phyloP scores from a whole-genome alignment of 768 basidiomycete species.

The Hygrophoropsis aurantiaca region DNA sequence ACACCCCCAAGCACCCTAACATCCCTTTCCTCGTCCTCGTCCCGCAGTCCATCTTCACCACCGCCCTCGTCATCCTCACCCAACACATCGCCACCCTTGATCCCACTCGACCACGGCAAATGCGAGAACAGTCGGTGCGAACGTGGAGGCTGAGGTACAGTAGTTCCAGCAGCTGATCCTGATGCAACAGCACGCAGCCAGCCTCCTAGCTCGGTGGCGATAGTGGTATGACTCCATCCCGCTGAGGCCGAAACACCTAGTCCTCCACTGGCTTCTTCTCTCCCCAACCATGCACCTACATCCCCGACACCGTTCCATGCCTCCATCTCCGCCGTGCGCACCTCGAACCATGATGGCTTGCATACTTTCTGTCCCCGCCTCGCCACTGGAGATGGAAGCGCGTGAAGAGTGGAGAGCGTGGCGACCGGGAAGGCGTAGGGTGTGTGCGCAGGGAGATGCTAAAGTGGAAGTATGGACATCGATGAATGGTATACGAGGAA shows the following conservation, averaged over 20 bases:
- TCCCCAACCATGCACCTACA: conserved; percentile 55
- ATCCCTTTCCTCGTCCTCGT: conserved; percentile 30
- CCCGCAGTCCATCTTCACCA: conserved; percentile 24
- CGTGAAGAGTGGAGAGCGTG: conserved; percentile 80
- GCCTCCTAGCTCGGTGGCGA: conserved; percentile 59
- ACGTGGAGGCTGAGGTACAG: conserved; percentile 11
- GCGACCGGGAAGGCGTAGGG: conserved; percentile 87
- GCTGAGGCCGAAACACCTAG: conserved; percentile 8
- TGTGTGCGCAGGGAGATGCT: conserved; percentile 64
- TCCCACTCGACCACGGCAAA: conserved; percentile 43
- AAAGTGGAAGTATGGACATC: conserved; percentile 1
- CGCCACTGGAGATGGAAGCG: conserved; percentile 83
- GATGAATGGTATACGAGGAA: neutral
- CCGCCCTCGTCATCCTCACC: conserved; percentile 31
- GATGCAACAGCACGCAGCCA: conserved; percentile 51
- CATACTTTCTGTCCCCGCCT: conserved; percentile 77
- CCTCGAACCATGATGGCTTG: conserved; percentile 87
- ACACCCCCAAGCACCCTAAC: conserved; percentile 26
- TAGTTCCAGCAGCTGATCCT: conserved; percentile 4
- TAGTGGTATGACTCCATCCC: conserved; percentile 51
- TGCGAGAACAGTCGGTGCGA: conserved; percentile 54
- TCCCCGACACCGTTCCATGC: conserved; percentile 59
- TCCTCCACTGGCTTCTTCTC: conserved; percentile 20
- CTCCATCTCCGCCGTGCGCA: conserved; percentile 53
- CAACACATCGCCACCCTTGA: conserved; percentile 15